Percentiles rank a stretch among this genome's conserved stretches.
These are phyloP conservation scores for Betula pendula DNA, from an alignment of 306 rosid species.

Conservation along the genomic window DNA sequence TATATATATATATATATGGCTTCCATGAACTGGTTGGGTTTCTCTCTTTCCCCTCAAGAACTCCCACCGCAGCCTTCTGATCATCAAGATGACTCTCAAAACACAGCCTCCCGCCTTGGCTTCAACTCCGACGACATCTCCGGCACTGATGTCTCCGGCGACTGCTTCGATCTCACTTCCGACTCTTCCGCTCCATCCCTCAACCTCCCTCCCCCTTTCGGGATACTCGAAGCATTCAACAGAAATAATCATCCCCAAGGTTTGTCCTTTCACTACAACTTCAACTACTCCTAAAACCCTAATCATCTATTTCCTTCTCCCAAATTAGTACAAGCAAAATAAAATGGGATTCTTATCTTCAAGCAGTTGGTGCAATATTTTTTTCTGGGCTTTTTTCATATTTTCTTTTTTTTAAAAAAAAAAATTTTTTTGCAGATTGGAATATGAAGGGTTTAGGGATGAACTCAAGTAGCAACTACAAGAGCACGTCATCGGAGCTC, in stretches of 20 bases:
- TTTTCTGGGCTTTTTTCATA: not conserved
- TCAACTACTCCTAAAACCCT: conserved; percentile 1
- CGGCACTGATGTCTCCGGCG: conserved; percentile 39
- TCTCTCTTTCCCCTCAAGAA: conserved; percentile 84
- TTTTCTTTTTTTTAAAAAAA: not conserved
- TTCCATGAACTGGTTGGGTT: conserved; percentile 88
- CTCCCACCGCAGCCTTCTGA: conserved; percentile 35
- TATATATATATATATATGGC: conserved; percentile 35
- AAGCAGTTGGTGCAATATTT: not conserved
- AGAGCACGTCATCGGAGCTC: conserved; percentile 32
- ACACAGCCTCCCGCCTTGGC: conserved; percentile 40
- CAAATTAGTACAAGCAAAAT: not conserved
- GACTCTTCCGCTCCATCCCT: conserved; percentile 47
- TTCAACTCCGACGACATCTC: conserved; percentile 65
- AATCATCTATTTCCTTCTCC: not conserved
- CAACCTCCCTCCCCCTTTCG: conserved; percentile 61
- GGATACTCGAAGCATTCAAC: conserved; percentile 55
- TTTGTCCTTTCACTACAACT: not conserved
- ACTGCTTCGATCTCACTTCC: conserved; percentile 63
- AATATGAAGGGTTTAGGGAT: conserved; percentile 44
- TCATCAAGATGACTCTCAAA: conserved; percentile 41
- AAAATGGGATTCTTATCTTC: not conserved
- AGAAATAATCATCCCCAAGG: conserved; percentile 50
- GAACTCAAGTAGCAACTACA: conserved; percentile 44
- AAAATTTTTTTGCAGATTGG: conserved; percentile 70